Percentiles rank a stretch among this genome's conserved stretches.
Conservation (phyloP, 805 yeast genomes). For the Wickerhamomyces chaumierensis region DNA sequence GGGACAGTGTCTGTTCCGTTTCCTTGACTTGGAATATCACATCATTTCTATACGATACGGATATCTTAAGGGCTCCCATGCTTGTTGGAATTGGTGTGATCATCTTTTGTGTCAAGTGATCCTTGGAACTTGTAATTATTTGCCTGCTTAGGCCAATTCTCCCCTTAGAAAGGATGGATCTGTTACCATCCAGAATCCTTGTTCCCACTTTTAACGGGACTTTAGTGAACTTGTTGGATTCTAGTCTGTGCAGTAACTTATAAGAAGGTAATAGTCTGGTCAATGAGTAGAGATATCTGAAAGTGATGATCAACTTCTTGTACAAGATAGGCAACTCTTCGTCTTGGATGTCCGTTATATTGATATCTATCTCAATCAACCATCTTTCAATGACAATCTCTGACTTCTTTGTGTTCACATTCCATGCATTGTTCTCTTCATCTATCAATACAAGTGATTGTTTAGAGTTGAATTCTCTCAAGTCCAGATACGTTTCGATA, state of each 20-base stretch:
- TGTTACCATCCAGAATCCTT: slow-evolving; percentile 63
- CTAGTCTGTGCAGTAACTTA: slow-evolving; percentile 37
- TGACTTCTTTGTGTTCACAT: slow-evolving; percentile 51
- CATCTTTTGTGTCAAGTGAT: slow-evolving; percentile 50
- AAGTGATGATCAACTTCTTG: slow-evolving; percentile 61
- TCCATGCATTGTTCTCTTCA: slow-evolving; percentile 39
- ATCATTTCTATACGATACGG: slow-evolving; percentile 72
- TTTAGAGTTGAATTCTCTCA: slow-evolving; percentile 41
- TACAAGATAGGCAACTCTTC: slow-evolving; percentile 59
- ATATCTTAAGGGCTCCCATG: slow-evolving; percentile 59
- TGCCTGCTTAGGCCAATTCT: slow-evolving; percentile 74
- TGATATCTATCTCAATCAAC: slow-evolving; percentile 69
- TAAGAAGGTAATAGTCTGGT: slow-evolving; percentile 62
- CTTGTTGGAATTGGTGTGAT: slow-evolving; percentile 68
- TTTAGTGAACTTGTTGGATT: slow-evolving; percentile 24
- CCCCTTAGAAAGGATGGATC: slow-evolving; percentile 71
- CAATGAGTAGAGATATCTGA: slow-evolving; percentile 63
- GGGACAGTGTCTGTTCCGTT: slow-evolving; percentile 51
- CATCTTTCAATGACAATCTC: slow-evolving; percentile 94
- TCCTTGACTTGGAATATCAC: slow-evolving; percentile 57
- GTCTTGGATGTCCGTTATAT: slow-evolving; percentile 22
- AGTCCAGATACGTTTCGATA: slow-evolving; percentile 70
- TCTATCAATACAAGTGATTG: slow-evolving; percentile 53
- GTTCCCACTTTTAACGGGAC: slow-evolving; percentile 40
- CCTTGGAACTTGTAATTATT: slow-evolving; percentile 27